phyloP scores from a whole-genome alignment of 805 yeast genomes.

The Millerozyma miso region DNA sequence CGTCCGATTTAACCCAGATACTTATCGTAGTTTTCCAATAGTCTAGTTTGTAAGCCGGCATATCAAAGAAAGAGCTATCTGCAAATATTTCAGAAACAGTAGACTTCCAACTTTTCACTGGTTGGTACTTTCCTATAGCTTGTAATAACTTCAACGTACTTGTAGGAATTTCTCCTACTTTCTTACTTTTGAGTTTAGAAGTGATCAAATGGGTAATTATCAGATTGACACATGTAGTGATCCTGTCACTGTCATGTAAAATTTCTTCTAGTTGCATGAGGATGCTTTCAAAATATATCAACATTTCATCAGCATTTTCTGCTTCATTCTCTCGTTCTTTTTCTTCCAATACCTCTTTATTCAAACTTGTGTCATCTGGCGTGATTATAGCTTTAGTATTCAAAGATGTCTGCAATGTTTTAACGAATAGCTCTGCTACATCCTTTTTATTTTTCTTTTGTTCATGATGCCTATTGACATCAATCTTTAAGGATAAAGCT shows the following conservation, averaged over 20 bases:
- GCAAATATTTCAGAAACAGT: constrained; percentile 59
- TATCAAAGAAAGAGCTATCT: constrained; percentile 54
- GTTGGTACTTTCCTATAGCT: constrained; percentile 28
- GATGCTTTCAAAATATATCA: constrained; percentile 16
- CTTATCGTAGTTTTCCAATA: constrained; percentile 54
- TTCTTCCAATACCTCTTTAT: neutral
- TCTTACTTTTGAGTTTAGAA: constrained; percentile 49
- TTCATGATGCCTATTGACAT: constrained; percentile 57
- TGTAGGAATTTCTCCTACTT: constrained; percentile 31
- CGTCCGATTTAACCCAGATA: constrained; percentile 63
- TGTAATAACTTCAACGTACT: constrained; percentile 44
- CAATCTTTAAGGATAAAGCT: constrained; percentile 51
- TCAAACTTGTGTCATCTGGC: constrained; percentile 4
- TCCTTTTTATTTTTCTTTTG: constrained; percentile 60
- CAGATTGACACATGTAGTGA: constrained; percentile 43
- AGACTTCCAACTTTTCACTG: constrained; percentile 58
- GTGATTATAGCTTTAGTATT: constrained; percentile 10
- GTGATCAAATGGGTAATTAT: constrained; percentile 51
- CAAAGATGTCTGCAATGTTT: constrained; percentile 18
- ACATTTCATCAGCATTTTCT: constrained; percentile 21
- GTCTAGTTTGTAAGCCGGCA: constrained; percentile 20
- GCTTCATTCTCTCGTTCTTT: neutral
- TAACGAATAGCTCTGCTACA: constrained; percentile 34
- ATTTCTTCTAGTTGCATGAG: constrained; percentile 34
- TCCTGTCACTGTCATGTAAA: constrained; percentile 60